Evolutionary conservation across 331 rosid genomes (phyloP).

Genomic region (Spiraea crenata): DNA sequence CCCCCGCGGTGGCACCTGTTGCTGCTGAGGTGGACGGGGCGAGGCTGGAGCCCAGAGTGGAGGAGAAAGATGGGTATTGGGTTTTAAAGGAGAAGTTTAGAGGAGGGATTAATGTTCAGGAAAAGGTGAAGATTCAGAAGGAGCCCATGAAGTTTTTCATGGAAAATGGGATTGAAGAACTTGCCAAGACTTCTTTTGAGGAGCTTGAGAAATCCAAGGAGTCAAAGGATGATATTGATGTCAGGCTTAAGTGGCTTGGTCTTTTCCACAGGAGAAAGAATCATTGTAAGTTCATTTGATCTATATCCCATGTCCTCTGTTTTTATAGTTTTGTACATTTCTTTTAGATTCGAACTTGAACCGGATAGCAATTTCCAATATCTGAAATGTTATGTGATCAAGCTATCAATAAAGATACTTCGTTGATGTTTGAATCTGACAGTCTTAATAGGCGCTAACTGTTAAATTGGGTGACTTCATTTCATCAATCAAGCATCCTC

Average conservation of each 20-base stretch:
- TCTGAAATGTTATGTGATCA: neutral
- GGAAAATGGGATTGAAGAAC: slow-evolving; percentile 69
- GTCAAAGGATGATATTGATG: slow-evolving; percentile 81
- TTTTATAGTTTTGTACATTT: neutral
- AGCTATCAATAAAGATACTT: neutral
- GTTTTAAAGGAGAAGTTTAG: slow-evolving; percentile 74
- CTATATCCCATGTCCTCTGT: neutral
- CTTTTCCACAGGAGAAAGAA: slow-evolving; percentile 90
- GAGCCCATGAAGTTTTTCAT: slow-evolving; percentile 89
- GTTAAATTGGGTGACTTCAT: no score
- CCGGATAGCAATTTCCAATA: no score
- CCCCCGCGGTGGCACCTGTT: slow-evolving; percentile 42
- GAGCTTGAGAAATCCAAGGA: slow-evolving; percentile 64
- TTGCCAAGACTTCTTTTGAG: slow-evolving; percentile 64
- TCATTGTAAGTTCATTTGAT: slow-evolving; percentile 54
- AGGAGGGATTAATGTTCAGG: slow-evolving; percentile 70
- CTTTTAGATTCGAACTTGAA: neutral
- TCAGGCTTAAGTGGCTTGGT: slow-evolving; percentile 95
- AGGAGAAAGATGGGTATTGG: slow-evolving; percentile 69
- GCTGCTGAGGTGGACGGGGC: slow-evolving; percentile 31
- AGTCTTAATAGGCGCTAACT: neutral
- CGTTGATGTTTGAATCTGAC: neutral
- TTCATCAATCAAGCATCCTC: neutral
- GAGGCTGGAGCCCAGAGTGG: slow-evolving; percentile 77
- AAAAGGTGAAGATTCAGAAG: slow-evolving; percentile 68